Conservation (phyloP, 768 basidiomycete genomes). For the Rhodocollybia butyracea region DNA sequence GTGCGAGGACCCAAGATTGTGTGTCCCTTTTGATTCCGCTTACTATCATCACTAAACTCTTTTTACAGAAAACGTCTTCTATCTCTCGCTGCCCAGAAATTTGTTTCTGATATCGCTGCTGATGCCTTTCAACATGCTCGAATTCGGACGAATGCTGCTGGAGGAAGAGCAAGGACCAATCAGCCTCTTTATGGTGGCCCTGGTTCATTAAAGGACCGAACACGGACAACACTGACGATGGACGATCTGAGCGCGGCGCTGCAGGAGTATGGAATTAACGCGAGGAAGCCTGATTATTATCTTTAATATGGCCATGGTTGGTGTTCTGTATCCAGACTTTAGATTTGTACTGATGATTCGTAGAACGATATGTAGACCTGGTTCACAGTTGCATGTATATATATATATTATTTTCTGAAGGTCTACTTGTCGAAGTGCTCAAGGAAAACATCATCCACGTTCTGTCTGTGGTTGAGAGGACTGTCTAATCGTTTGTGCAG, state of each 20-base stretch:
- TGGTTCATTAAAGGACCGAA: conserved; percentile 78
- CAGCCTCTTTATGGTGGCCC: conserved; percentile 49
- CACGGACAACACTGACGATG: conserved; percentile 93
- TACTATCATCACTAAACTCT: background rate
- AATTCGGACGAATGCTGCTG: conserved; percentile 83
- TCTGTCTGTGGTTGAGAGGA: too few species aligned
- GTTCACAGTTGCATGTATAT: too few species aligned
- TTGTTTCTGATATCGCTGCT: conserved; percentile 92
- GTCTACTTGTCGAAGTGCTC: too few species aligned
- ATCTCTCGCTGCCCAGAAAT: conserved; percentile 95
- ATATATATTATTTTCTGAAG: too few species aligned
- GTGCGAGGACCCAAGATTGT: conserved; percentile 92
- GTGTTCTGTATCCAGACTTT: too few species aligned
- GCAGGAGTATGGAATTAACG: conserved; percentile 93
- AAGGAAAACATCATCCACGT: too few species aligned
- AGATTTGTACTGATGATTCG: too few species aligned
- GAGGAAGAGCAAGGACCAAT: conserved; percentile 65
- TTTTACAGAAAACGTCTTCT: conserved; percentile 81
- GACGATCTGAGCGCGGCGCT: conserved; percentile 93
- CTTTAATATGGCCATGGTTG: too few species aligned
- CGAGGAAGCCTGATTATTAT: conserved; percentile 93
- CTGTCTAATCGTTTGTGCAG: too few species aligned
- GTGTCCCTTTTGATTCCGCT: conserved; percentile 22
- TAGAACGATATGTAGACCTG: too few species aligned
- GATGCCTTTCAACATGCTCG: conserved; percentile 98